Evolutionary conservation across 192 early-diverging fungal species (phyloP).

Genomic region (Coemansia sp.): DNA sequence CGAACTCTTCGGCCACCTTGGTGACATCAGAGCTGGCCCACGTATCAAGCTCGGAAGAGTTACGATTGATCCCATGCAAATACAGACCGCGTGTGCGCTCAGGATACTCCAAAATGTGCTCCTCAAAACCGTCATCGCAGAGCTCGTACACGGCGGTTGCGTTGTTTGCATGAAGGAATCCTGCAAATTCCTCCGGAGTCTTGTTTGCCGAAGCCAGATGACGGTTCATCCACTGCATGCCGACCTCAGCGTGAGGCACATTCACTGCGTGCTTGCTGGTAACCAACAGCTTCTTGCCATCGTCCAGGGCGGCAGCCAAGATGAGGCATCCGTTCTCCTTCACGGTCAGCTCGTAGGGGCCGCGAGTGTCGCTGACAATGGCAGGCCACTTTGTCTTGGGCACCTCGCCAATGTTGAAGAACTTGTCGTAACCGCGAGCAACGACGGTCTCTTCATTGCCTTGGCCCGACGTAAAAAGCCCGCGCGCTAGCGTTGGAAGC

Average conservation of each 20-base stretch:
- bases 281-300: constrained; percentile 67
- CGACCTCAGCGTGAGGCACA: constrained; percentile 60
- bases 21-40: constrained; percentile 66
- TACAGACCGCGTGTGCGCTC: constrained; percentile 79
- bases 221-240: constrained; percentile 73
- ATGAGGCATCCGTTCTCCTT: constrained; percentile 99
- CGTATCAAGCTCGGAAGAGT: constrained; percentile 71
- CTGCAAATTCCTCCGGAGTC: constrained; percentile 68
- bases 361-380: constrained; percentile 64
- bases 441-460: constrained; percentile 58
- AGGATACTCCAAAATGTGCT: constrained; percentile 90
- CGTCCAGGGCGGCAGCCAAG: constrained; percentile 70
- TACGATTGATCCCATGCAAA: constrained; percentile 90
- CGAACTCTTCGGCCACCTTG: constrained; percentile 71
- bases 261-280: constrained; percentile 83
- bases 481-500: constrained; percentile 79
- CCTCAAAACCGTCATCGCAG: constrained; percentile 94
- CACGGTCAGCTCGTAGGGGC: constrained; percentile 89
- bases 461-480: constrained; percentile 67
- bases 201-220: constrained; percentile 64
- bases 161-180: constrained; percentile 71
- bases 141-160: constrained; percentile 84
- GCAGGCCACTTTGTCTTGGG: constrained; percentile 60
- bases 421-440: constrained; percentile 96
- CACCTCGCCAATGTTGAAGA: constrained; percentile 85